Evolutionary conservation across 1,284 basidiomycete genomes (phyloP), one percentile per base, ranked within the genome.

Genomic region (Naganishia albida): DNA sequence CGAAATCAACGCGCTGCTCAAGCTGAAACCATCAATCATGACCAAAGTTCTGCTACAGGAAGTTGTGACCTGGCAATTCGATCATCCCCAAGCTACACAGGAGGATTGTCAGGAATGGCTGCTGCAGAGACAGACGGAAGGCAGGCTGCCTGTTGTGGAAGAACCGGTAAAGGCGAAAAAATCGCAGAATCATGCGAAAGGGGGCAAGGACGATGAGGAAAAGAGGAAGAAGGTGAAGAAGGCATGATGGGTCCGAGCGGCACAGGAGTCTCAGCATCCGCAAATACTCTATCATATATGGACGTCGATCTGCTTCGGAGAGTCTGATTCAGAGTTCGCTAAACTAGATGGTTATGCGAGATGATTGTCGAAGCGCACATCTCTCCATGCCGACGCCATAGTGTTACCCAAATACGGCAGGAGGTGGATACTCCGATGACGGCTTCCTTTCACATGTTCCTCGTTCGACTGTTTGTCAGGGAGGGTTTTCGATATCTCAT

Each of bases 51-150:
- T 88, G 20, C 81, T 90, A n/a, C 78, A 82, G 20, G 83, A 82
- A 43, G 82, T 95, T 46, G 75, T 90, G 25, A 84, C 86, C 67
- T 95, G 91, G 90, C 91, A 93, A 74, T 82, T 96, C 13, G 86
- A 85, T 42, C 80, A 92, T 74, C 90, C 92, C 0, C 72, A 81
- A 1, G 83, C 82, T 0, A 84, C 85, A 1, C 84, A 85, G 71
- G 87, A 86, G 4, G 84, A 87, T 8, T 91, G 90, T 73, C 75
- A 82, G 34, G 74, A 74, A 25, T 95, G 90, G 90, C 78, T 97
- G 52, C 78, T 79, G 66, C 77, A 78, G 25, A 84, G 87, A 71
- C 80, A 66, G 46, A 28, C 30, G 13, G 56, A 64, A 42, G 65
- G 62, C 7, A 54, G 3, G 23, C 30, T 67, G 40, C 66, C 63